Base-by-base conservation (phyloP, 768 basidiomycete genomes). In the Leccinum aurantiacum region DNA sequence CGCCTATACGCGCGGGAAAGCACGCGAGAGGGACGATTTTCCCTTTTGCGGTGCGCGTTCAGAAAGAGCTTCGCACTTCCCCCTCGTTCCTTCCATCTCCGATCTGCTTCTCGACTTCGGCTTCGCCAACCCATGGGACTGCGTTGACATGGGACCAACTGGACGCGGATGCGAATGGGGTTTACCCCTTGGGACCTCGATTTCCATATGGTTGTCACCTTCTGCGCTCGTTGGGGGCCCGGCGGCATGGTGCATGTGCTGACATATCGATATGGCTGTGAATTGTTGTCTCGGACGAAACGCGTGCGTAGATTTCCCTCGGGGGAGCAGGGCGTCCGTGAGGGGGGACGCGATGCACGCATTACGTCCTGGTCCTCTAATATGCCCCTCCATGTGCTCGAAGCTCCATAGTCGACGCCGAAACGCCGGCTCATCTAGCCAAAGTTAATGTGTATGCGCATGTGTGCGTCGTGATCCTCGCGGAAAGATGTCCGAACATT, bases 31-130 rank as follows among this genome's bases (percentile, higher is more conserved):
- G n/a, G 62, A 56, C 51, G 60, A 56, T 65, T 19, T 62, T 53
- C 29, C 65, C 62, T 9, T 64, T 67, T 65, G 41, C 27, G 55
- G 49, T 3, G 57, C 24, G 53, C 14, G 44, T 54, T 58, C 63
- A 46, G 56, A 53, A 61, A 61, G 46, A 53, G 63, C 56, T 58
- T 65, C 57, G 41, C 60, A 19, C 48, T 56, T 35, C 54, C 44
- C 63, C 64, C 51, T 62, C 17, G n/a, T 58, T 13, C 31, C 67
- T 59, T 67, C 65, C 63, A 60, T 64, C 60, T 67, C 65, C 58
- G 67, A 69, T 69, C 59, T 58, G 58, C 67, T 69, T 68, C 67
- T 67, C 49, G 3, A 27, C 62, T 67, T 67, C 66, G 58, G 1
- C 41, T 65, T 67, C 63, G 60, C 50, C 59, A 57, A 31, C 53